Evolutionary conservation across 2,329 filamentous ascomycete species (phyloP).

Genomic region (Parastagonospora nodorum): DNA sequence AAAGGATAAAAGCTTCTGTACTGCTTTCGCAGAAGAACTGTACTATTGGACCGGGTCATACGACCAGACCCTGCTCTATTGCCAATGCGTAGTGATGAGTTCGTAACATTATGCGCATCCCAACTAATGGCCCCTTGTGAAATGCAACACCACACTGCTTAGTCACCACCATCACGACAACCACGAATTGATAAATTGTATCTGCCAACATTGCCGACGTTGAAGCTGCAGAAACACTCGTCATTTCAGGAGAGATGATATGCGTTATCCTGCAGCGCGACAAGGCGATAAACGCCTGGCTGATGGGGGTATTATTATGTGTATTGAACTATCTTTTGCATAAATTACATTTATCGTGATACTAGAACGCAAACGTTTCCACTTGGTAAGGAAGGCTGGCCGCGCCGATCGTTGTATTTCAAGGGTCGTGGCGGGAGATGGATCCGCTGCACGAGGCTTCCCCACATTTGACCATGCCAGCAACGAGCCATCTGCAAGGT

Average conservation of each 20-base stretch:
- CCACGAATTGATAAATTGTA: background rate
- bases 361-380: background rate
- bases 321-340: background rate
- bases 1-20: no score
- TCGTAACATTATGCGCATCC: no score
- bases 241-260: background rate
- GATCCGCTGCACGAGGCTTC: conserved; percentile 20
- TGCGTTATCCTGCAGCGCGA: no score
- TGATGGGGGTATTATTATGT: no score
- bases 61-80: no score
- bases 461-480: conserved; percentile 35
- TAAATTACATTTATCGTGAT: background rate
- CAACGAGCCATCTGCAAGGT: conserved; percentile 3
- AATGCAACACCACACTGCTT: conserved; percentile 12
- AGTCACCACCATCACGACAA: conserved; percentile 5
- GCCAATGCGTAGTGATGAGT: no score
- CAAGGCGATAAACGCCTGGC: no score
- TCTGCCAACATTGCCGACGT: background rate
- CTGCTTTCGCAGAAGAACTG: no score
- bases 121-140: background rate
- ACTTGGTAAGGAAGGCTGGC: background rate
- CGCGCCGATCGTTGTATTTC: background rate
- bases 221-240: background rate
- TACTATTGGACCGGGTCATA: no score
- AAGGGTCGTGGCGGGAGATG: background rate